These are phyloP conservation scores for Chalciporus piperatoides DNA, from an alignment of 1,284 basidiomycete genomes.

Conservation along the genomic window DNA sequence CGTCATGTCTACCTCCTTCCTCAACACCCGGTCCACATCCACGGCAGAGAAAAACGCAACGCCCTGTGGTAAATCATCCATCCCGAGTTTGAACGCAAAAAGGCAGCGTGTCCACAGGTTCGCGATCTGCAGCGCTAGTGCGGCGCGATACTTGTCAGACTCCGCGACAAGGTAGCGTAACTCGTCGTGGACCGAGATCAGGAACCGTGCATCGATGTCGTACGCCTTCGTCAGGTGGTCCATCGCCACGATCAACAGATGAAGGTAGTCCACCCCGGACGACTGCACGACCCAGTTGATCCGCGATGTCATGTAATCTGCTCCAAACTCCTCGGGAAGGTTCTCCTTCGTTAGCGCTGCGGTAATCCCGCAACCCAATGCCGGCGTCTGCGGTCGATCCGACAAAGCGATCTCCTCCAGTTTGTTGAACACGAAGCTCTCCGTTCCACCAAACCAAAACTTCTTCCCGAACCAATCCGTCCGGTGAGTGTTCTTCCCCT, in stretches of 20 bases:
- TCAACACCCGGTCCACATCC: constrained; percentile 86
- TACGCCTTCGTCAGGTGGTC: constrained; percentile 82
- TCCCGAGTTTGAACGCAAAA: constrained; percentile 91
- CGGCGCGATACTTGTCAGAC: constrained; percentile 82
- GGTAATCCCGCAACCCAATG: constrained; percentile 92
- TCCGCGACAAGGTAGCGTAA: constrained; percentile 91
- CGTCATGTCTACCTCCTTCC: constrained; percentile 96
- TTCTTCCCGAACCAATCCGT: constrained; percentile 69
- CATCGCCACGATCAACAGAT: constrained; percentile 95
- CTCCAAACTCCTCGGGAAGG: constrained; percentile 72
- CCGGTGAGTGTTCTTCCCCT: constrained; percentile 82
- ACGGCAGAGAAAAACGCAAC: constrained; percentile 97
- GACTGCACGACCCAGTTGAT: constrained; percentile 99
- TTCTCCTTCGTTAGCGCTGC: constrained; percentile 88
- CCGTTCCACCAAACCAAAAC: constrained; percentile 97
- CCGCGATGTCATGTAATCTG: constrained; percentile 92
- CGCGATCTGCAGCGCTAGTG: constrained; percentile 93
- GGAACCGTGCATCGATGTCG: constrained; percentile 86
- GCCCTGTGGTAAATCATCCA: constrained; percentile 93
- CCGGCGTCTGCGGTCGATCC: constrained; percentile 86
- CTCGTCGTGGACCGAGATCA: constrained; percentile 98
- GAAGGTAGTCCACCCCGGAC: constrained; percentile 97
- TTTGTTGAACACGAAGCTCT: constrained; percentile 99
- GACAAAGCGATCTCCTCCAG: constrained; percentile 93
- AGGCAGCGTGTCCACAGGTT: constrained; percentile 94